phyloP scores from a whole-genome alignment of 2,329 filamentous ascomycete species.

The Pyrenophora teres region DNA sequence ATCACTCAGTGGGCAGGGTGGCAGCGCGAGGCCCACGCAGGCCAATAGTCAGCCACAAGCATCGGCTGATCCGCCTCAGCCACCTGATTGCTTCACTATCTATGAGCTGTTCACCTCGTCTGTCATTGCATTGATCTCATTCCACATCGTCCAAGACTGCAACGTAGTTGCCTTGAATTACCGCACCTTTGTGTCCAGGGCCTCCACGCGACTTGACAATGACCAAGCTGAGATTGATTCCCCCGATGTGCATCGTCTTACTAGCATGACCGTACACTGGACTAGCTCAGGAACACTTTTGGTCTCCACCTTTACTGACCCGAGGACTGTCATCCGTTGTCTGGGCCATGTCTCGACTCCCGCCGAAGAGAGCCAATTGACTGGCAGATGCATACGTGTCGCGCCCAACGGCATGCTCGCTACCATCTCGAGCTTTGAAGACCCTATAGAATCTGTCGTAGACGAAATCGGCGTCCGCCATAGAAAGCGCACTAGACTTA shows the following conservation, averaged over 20 bases:
- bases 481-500: constrained; percentile 33
- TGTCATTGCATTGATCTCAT: constrained; percentile 44
- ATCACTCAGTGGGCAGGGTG: constrained; percentile 28
- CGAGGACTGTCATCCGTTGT: constrained; percentile 29
- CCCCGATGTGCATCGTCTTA: constrained; percentile 29
- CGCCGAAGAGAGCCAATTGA: constrained; percentile 23
- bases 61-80: constrained; percentile 23
- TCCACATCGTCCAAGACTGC: constrained; percentile 39
- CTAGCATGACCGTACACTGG: constrained; percentile 41
- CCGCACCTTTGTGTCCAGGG: constrained; percentile 43
- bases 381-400: constrained; percentile 40
- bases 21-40: constrained; percentile 25
- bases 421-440: constrained; percentile 37
- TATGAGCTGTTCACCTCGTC: constrained; percentile 48
- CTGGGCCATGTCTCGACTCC: constrained; percentile 19
- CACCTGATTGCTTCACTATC: constrained; percentile 38
- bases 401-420: constrained; percentile 43
- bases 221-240: constrained; percentile 9
- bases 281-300: constrained; percentile 43
- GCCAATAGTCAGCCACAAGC: constrained; percentile 18
- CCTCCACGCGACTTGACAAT: constrained; percentile 13
- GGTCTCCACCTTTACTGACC: constrained; percentile 36
- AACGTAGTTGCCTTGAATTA: constrained; percentile 43
- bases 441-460: constrained; percentile 25
- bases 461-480: constrained; percentile 29